Percentiles rank a stretch among this genome's conserved stretches.
Conservation (phyloP, 208 protist species). For the Crithidia expoeki region DNA sequence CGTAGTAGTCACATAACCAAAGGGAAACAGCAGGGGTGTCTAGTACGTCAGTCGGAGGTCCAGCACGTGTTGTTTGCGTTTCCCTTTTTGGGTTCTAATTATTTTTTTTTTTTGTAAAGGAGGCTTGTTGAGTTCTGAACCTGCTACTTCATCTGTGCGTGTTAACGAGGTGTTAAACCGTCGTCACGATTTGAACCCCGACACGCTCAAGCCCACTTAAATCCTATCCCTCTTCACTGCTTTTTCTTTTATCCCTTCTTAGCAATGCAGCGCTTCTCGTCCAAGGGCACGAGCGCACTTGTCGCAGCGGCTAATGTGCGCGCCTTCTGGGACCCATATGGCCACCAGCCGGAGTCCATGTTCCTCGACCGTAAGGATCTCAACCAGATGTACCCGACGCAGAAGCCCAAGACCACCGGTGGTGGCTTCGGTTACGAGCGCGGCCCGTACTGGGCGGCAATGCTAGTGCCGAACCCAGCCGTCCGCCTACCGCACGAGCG, state of each 20-base stretch:
- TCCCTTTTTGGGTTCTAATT: too few species aligned
- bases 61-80: too few species aligned
- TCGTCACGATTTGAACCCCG: too few species aligned
- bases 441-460: constrained; percentile 86
- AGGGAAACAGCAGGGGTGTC: not conserved
- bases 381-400: constrained; percentile 90
- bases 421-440: constrained; percentile 91
- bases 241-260: constrained; percentile 19
- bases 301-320: constrained; percentile 35
- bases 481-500: constrained; percentile 88
- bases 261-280: constrained; percentile 50
- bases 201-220: too few species aligned
- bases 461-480: constrained; percentile 90
- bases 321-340: constrained; percentile 86
- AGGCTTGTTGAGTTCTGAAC: not conserved
- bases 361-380: constrained; percentile 92
- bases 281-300: constrained; percentile 26
- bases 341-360: constrained; percentile 89
- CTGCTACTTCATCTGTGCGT: not conserved
- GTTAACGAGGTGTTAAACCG: too few species aligned
- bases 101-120: not conserved
- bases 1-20: not conserved
- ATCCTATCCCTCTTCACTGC: not conserved
- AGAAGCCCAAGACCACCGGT: constrained; percentile 86
- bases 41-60: not conserved